Evolutionary conservation across 495 filamentous ascomycete species (phyloP).

Genomic region (Immersiella caudata): DNA sequence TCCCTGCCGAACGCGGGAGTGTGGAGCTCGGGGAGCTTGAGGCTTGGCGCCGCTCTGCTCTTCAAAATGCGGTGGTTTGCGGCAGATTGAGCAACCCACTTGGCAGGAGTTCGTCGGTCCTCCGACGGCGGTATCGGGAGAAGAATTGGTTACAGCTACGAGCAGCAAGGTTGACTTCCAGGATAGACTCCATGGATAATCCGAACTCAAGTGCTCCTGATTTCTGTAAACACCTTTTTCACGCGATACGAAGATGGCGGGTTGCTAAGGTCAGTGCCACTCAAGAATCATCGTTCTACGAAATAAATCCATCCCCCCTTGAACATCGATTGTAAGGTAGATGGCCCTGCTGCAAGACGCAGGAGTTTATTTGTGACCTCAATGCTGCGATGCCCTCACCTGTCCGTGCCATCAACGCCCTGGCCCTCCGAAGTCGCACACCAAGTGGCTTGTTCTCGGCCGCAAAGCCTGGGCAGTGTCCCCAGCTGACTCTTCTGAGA

Average conservation of each 20-base stretch:
- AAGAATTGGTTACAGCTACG: too few relatives aligned
- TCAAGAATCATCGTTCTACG: too few relatives aligned
- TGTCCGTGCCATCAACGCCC: neutral
- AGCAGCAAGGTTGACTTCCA: too few relatives aligned
- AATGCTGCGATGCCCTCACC: neutral
- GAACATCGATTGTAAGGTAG: too few relatives aligned
- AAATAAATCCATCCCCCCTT: too few relatives aligned
- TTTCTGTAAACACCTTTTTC: too few relatives aligned
- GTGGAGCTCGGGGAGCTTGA: neutral
- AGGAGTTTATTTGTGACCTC: neutral
- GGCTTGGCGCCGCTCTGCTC: neutral
- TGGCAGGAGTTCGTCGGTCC: neutral
- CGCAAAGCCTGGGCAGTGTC: neutral
- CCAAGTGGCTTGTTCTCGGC: neutral
- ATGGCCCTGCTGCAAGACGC: neutral
- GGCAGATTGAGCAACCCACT: neutral
- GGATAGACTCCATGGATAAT: too few relatives aligned
- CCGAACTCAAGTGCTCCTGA: too few relatives aligned
- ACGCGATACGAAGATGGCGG: too few relatives aligned
- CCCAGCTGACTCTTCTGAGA: neutral
- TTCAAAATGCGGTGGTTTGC: neutral
- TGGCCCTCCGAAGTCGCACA: neutral
- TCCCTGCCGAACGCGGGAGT: neutral
- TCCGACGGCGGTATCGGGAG: too few relatives aligned
- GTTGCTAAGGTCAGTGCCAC: too few relatives aligned